phyloP scores from a whole-genome alignment of 1,284 basidiomycete species.

The Exobasidium cylindrosporum region DNA sequence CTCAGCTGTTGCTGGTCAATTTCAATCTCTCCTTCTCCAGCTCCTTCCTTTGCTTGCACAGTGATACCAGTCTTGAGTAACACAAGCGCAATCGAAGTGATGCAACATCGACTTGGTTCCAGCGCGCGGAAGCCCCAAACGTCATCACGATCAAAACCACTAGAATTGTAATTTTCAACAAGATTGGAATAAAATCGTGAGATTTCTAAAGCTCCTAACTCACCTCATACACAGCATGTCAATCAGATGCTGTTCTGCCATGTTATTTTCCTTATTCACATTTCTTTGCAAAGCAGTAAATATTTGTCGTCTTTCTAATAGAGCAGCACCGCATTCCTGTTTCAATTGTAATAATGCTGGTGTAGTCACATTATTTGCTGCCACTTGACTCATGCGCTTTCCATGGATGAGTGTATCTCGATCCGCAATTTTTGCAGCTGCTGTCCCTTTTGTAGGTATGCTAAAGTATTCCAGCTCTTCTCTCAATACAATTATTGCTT shows the following conservation, averaged over 20 bases:
- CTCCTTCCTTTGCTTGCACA: constrained; percentile 19
- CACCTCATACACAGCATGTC: constrained; percentile 96
- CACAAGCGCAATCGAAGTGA: constrained; percentile 95
- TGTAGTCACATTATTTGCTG: constrained; percentile 60
- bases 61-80: constrained; percentile 74
- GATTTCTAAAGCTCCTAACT: constrained; percentile 62
- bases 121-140: constrained; percentile 94
- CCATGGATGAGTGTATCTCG: background rate
- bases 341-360: constrained; percentile 61
- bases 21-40: constrained; percentile 16
- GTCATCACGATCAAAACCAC: constrained; percentile 93
- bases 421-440: background rate
- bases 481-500: constrained; percentile 95
- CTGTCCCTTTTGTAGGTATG: constrained; percentile 63
- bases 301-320: constrained; percentile 85
- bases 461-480: constrained; percentile 98
- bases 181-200: background rate
- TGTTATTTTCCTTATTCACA: constrained; percentile 98
- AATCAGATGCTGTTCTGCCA: constrained; percentile 97
- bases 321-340: constrained; percentile 67
- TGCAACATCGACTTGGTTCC: constrained; percentile 92
- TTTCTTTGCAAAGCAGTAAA: constrained; percentile 97
- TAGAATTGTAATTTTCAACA: too few relatives aligned
- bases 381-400: constrained; percentile 56
- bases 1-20: constrained; percentile 89